Conservation (phyloP, 495 filamentous ascomycete genomes). For the Geopyxis carbonaria region DNA sequence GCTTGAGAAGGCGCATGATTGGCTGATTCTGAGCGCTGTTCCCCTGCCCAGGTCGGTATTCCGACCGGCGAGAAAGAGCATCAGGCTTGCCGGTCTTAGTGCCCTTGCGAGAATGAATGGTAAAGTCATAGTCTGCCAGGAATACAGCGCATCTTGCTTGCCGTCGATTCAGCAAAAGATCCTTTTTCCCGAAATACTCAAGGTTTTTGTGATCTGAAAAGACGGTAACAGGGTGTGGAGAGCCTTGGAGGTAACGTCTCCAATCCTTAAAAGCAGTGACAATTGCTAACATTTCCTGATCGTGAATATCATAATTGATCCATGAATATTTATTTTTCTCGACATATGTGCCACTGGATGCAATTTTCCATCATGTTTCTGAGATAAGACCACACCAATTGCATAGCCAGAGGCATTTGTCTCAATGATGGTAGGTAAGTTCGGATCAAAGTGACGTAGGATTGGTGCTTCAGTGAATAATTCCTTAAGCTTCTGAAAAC, state of each 20-base stretch:
- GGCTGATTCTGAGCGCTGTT: conserved; percentile 5
- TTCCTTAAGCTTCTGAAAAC: background rate
- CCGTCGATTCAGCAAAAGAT: conserved; percentile 1
- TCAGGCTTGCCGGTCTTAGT: conserved; percentile 9
- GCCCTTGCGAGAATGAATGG: conserved; percentile 8
- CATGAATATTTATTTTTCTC: background rate
- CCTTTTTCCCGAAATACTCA: conserved; percentile 18
- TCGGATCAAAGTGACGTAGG: conserved; percentile 1
- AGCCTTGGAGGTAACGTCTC: conserved; percentile 18
- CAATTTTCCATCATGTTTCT: background rate
- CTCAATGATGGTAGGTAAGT: background rate
- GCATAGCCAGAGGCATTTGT: conserved; percentile 8
- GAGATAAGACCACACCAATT: background rate
- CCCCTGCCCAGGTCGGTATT: conserved; percentile 3
- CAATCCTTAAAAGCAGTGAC: conserved; percentile 21
- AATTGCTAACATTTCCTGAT: conserved; percentile 7
- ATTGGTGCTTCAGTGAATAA: background rate
- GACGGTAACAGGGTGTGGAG: conserved; percentile 5
- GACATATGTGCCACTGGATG: conserved; percentile 6
- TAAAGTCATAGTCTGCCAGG: conserved; percentile 7
- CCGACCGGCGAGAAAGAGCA: conserved; percentile 5
- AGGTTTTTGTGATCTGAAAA: conserved; percentile 20
- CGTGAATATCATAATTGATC: conserved; percentile 11
- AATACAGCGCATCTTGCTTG: conserved; percentile 4
- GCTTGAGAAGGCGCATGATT: background rate